Evolutionary conservation across 805 yeast species (phyloP).

Genomic region (Sugiyamaella qingdaonensis): DNA sequence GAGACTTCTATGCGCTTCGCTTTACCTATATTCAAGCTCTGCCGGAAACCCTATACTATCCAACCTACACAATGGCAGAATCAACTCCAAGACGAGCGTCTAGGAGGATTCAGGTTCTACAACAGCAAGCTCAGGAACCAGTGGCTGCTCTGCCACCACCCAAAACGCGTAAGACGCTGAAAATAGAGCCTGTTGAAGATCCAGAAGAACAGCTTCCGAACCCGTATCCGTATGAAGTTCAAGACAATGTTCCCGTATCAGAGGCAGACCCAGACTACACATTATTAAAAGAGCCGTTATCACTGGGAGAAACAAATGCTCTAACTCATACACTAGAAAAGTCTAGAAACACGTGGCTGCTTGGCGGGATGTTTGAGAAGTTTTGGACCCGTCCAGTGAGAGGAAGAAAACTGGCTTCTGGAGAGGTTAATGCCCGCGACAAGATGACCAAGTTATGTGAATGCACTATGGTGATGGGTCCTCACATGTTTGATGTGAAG

Average conservation of each 20-base stretch:
- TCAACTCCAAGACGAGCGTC: neutral
- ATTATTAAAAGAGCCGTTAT: slow-evolving; percentile 58
- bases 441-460: slow-evolving; percentile 87
- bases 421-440: slow-evolving; percentile 62
- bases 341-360: slow-evolving; percentile 66
- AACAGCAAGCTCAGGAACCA: neutral
- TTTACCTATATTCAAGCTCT: no score
- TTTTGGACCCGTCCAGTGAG: slow-evolving; percentile 75
- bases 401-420: slow-evolving; percentile 44
- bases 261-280: slow-evolving; percentile 59
- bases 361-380: slow-evolving; percentile 64
- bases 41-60: no score
- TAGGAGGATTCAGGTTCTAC: neutral
- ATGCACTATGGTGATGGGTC: slow-evolving; percentile 67
- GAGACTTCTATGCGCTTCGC: no score
- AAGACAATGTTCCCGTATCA: slow-evolving; percentile 67
- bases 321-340: slow-evolving; percentile 49
- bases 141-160: neutral
- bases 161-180: neutral
- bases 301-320: slow-evolving; percentile 62
- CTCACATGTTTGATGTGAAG: slow-evolving; percentile 73
- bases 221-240: slow-evolving; percentile 54
- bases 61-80: neutral
- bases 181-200: neutral
- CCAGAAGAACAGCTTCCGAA: neutral